Percentiles rank a stretch among this genome's conserved stretches.
Conservation (phyloP, 2,329 filamentous ascomycete genomes). For the Ophiostoma fasciatum region DNA sequence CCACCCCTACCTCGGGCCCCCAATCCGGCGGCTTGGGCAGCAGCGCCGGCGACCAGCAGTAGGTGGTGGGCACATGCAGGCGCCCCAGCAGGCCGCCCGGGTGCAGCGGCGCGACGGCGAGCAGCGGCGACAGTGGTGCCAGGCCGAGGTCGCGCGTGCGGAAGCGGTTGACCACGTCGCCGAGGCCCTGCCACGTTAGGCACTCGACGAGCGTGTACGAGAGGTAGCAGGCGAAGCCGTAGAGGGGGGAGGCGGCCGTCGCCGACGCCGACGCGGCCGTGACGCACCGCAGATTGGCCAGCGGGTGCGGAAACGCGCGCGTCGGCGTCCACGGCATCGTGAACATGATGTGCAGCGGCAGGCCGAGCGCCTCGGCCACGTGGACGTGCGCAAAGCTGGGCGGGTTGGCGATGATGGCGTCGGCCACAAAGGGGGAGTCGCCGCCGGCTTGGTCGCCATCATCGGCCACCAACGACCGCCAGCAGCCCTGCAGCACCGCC, state of each 20-base stretch:
- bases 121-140: slow-evolving; percentile 24
- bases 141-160: slow-evolving; percentile 20
- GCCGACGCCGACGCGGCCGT: background rate
- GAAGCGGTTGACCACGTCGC: slow-evolving; percentile 63
- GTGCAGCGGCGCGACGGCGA: slow-evolving; percentile 51
- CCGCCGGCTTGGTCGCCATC: background rate
- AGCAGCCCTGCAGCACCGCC: slow-evolving; percentile 70
- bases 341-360: slow-evolving; percentile 61
- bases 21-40: slow-evolving; percentile 67
- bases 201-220: slow-evolving; percentile 69
- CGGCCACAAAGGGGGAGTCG: slow-evolving; percentile 42
- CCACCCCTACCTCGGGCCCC: slow-evolving; percentile 54
- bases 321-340: slow-evolving; percentile 42
- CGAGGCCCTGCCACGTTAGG: slow-evolving; percentile 81
- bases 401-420: slow-evolving; percentile 49
- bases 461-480: slow-evolving; percentile 40
- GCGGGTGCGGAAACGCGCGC: slow-evolving; percentile 57
- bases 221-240: slow-evolving; percentile 37
- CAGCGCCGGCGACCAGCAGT: slow-evolving; percentile 37
- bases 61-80: slow-evolving; percentile 59
- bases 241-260: background rate
- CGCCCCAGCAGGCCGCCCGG: slow-evolving; percentile 44
- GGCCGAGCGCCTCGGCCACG: slow-evolving; percentile 47
- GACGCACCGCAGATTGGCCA: slow-evolving; percentile 54
- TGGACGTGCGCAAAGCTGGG: slow-evolving; percentile 53